A percentile compares a stretch with the other conserved stretches of the same genome.
These are phyloP conservation scores for Pseudozyma sp. DNA, from an alignment of 1,284 basidiomycete genomes.

Conservation along the genomic window DNA sequence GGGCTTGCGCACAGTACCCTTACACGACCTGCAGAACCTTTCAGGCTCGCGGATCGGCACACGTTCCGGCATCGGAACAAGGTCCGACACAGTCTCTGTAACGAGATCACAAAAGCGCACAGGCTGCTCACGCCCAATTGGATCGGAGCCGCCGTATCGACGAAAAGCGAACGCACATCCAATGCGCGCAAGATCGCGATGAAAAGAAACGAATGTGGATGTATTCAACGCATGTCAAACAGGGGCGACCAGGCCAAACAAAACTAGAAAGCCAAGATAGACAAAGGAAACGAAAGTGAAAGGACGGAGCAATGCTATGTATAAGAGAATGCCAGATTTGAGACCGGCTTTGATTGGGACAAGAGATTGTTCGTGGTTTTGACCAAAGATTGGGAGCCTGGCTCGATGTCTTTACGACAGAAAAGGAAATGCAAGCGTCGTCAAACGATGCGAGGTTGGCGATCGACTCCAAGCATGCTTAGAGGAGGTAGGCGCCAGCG, in stretches of 20 bases:
- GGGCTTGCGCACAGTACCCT: too few species aligned
- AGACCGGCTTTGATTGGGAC: not conserved
- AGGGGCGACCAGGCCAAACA: not conserved
- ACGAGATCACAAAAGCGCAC: too few species aligned
- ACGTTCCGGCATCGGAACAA: too few species aligned
- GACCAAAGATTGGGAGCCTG: too few species aligned
- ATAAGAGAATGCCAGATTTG: not conserved
- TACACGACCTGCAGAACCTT: too few species aligned
- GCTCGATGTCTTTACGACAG: too few species aligned
- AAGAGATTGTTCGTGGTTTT: not conserved
- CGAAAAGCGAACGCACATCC: not conserved
- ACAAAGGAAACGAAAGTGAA: not conserved
- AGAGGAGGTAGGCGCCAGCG: slow-evolving; percentile 54
- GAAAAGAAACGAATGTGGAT: not conserved
- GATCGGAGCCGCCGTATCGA: too few species aligned
- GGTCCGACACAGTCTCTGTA: too few species aligned
- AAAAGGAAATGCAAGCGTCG: not conserved
- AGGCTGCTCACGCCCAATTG: too few species aligned
- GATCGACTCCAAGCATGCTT: slow-evolving; percentile 7
- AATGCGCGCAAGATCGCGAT: not conserved
- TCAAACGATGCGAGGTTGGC: not conserved
- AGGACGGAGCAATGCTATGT: slow-evolving; percentile 10
- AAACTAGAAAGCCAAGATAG: not conserved
- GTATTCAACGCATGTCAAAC: not conserved
- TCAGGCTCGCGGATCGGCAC: too few species aligned